phyloP scores from a whole-genome alignment of 176 grass and related monocot genomes.

The Ananas comosus region DNA sequence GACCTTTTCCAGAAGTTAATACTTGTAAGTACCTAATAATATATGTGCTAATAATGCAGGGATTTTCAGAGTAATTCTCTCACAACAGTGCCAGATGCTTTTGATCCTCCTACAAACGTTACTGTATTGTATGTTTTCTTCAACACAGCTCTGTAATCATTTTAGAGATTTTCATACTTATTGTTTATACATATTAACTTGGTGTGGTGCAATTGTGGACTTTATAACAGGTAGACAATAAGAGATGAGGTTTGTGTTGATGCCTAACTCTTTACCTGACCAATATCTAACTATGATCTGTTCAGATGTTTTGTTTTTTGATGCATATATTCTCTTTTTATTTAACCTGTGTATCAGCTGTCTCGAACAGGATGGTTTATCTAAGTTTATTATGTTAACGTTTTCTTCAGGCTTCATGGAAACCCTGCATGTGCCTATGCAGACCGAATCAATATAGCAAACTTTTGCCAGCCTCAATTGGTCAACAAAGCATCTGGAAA shows the following conservation, averaged over 20 bases:
- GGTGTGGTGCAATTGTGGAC: too few species aligned
- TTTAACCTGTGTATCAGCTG: too few species aligned
- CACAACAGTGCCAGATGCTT: slow-evolving; percentile 40
- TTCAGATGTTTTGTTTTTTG: too few species aligned
- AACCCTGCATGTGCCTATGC: slow-evolving; percentile 59
- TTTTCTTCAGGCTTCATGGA: slow-evolving; percentile 56
- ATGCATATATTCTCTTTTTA: too few species aligned
- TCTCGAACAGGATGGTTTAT: too few species aligned
- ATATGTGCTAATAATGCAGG: slow-evolving; percentile 37
- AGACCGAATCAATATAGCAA: slow-evolving; percentile 26
- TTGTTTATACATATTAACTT: too few species aligned
- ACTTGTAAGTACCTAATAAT: neutral
- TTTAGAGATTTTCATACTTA: neutral
- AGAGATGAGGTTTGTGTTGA: too few species aligned
- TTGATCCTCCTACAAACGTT: slow-evolving; percentile 49
- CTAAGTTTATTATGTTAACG: slow-evolving; percentile 6
- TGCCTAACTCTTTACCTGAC: too few species aligned
- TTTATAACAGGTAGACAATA: too few species aligned
- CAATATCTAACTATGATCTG: too few species aligned
- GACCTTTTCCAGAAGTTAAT: neutral
- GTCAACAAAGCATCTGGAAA: slow-evolving; percentile 23
- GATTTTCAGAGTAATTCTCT: slow-evolving; percentile 79
- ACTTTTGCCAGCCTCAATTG: slow-evolving; percentile 40
- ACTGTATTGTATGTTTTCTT: slow-evolving; percentile 55
- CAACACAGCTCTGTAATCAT: neutral